phyloP scores from a whole-genome alignment of 192 early-diverging fungal genomes.

The Umbelopsis isabellina region DNA sequence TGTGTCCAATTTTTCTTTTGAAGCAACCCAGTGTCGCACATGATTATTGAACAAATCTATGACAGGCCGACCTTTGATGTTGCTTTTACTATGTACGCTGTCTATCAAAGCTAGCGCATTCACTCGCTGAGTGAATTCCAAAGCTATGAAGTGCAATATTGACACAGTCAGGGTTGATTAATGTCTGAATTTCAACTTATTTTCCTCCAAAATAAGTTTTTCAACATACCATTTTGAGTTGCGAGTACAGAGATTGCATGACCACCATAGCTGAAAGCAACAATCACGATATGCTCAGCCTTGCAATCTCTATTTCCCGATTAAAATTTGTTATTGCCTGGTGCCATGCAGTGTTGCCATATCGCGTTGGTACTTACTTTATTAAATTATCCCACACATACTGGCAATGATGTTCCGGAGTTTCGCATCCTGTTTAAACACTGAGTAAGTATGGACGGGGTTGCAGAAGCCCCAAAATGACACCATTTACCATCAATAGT shows the following conservation, averaged over 20 bases:
- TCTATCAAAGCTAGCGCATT: constrained; percentile 15
- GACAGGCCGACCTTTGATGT: constrained; percentile 9
- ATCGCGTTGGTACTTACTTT: constrained; percentile 14
- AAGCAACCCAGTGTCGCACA: constrained; percentile 30
- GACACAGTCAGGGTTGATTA: not conserved
- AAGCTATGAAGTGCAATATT: not conserved
- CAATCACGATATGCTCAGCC: constrained; percentile 21
- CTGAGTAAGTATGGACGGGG: not conserved
- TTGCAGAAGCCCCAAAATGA: too few relatives aligned
- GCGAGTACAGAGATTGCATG: not conserved
- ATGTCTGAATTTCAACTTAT: not conserved
- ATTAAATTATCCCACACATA: constrained; percentile 40
- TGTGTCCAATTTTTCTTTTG: constrained; percentile 2
- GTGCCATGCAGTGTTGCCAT: not conserved
- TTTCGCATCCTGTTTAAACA: constrained; percentile 8
- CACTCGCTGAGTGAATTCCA: constrained; percentile 20
- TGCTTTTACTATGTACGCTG: constrained; percentile 20
- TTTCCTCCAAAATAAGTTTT: not conserved
- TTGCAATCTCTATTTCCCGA: not conserved
- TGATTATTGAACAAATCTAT: constrained; percentile 7
- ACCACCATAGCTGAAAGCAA: constrained; percentile 18
- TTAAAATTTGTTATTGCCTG: not conserved
- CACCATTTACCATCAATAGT: not conserved
- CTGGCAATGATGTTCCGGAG: constrained; percentile 27
- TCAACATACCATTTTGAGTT: constrained; percentile 18